phyloP scores from a whole-genome alignment of 192 early-diverging fungal species.

The Gonapodya prolifera region DNA sequence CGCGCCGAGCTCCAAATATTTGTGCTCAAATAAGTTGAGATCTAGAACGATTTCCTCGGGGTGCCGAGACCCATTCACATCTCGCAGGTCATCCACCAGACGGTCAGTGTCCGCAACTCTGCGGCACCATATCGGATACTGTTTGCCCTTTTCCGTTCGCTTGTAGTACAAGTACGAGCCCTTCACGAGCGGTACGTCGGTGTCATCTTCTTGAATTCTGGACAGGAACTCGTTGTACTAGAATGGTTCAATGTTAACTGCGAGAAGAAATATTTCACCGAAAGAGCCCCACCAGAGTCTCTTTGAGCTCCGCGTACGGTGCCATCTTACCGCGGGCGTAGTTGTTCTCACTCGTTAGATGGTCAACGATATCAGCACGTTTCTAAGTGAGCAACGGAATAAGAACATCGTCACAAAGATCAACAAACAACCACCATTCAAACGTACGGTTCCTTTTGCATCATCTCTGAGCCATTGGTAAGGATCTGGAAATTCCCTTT shows the following conservation, averaged over 20 bases:
- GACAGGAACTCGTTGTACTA: slow-evolving; percentile 28
- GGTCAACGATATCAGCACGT: slow-evolving; percentile 22
- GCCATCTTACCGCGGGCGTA: slow-evolving; percentile 22
- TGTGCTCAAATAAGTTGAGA: slow-evolving; percentile 15
- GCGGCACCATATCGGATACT: slow-evolving; percentile 31
- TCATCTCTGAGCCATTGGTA: slow-evolving; percentile 40
- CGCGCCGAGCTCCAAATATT: slow-evolving; percentile 15
- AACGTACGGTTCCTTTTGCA: not conserved
- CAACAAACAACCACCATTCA: not conserved
- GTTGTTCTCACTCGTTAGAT: slow-evolving; percentile 27
- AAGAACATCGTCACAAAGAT: not conserved
- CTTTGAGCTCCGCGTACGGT: slow-evolving; percentile 15
- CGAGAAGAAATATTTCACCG: not conserved
- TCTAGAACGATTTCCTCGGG: slow-evolving; percentile 16
- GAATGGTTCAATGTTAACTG: not conserved
- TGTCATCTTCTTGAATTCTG: slow-evolving; percentile 27
- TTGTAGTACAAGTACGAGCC: slow-evolving; percentile 30
- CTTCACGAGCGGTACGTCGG: slow-evolving; percentile 20
- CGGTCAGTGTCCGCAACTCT: not conserved
- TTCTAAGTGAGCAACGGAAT: slow-evolving; percentile 18
- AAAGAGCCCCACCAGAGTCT: slow-evolving; percentile 12
- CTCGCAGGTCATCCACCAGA: slow-evolving; percentile 16
- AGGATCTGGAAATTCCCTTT: slow-evolving; percentile 12
- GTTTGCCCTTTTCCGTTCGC: slow-evolving; percentile 25
- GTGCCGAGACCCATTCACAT: slow-evolving; percentile 14